Conservation (phyloP, 2,329 filamentous ascomycete species). For the Talaromyces islandicus region DNA sequence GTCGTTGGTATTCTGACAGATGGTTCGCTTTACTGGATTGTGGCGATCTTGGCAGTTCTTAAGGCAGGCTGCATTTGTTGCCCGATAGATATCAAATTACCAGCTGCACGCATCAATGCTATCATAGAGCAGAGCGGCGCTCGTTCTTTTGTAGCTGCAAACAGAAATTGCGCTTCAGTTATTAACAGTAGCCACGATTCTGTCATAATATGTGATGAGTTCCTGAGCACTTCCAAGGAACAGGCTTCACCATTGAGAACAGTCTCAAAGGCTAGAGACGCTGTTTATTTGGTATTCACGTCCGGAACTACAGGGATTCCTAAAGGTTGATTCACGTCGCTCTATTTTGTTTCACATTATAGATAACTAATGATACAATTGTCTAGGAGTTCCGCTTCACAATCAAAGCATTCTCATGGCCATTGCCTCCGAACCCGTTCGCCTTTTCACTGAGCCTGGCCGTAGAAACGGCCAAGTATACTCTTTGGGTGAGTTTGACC, state of each 20-base stretch:
- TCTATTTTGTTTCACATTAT: neutral
- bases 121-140: neutral
- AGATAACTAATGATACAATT: neutral
- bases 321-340: neutral
- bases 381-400: neutral
- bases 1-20: neutral
- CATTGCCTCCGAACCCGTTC: neutral
- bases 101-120: neutral
- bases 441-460: conserved; percentile 12
- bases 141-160: neutral
- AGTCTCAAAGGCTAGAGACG: neutral
- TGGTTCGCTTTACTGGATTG: neutral
- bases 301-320: neutral
- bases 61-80: neutral
- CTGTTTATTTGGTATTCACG: neutral
- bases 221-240: neutral
- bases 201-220: neutral
- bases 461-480: conserved; percentile 32
- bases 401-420: neutral
- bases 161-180: neutral
- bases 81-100: neutral
- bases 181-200: neutral
- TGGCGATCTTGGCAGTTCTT: neutral
- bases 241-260: neutral
- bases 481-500: conserved; percentile 23